A percentile compares a stretch with the other conserved stretches of the same genome.
Conservation (phyloP, 2,329 filamentous ascomycete genomes). For the Colletotrichum sp. region DNA sequence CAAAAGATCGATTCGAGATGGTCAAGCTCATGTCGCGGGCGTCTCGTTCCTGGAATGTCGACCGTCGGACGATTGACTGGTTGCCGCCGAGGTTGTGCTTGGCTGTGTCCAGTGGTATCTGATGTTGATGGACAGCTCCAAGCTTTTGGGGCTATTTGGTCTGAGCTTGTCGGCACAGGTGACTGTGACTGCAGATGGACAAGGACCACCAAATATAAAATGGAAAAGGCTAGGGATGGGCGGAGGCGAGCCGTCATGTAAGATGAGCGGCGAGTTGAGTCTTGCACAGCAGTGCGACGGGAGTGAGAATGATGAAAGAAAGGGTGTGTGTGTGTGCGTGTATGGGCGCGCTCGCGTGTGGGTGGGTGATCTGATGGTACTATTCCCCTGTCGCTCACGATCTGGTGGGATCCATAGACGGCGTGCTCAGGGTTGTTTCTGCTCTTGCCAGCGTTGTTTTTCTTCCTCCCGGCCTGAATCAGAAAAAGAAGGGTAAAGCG, state of each 20-base stretch:
- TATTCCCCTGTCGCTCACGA: background rate
- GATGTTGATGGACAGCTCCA: background rate
- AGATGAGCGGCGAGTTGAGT: conserved; percentile 3
- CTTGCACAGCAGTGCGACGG: conserved; percentile 5
- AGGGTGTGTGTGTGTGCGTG: background rate
- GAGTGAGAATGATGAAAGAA: background rate
- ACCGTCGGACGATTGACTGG: background rate
- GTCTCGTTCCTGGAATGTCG: background rate
- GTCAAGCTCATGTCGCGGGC: conserved; percentile 16
- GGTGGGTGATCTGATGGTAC: background rate
- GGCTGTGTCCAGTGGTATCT: background rate
- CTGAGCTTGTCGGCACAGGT: background rate
- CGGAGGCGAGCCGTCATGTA: conserved; percentile 11
- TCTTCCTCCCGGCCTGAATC: conserved; percentile 4
- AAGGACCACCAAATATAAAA: background rate
- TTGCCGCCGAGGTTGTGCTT: background rate
- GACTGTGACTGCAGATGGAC: background rate
- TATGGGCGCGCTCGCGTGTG: background rate
- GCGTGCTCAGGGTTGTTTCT: background rate
- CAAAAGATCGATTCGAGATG: conserved; percentile 10
- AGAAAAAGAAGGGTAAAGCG: conserved; percentile 12
- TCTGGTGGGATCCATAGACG: background rate
- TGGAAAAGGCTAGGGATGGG: background rate
- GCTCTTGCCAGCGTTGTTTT: background rate
- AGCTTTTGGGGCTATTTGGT: background rate